Base-by-base conservation (phyloP, 1,284 basidiomycete species). In the Ceratobasidium sp. region DNA sequence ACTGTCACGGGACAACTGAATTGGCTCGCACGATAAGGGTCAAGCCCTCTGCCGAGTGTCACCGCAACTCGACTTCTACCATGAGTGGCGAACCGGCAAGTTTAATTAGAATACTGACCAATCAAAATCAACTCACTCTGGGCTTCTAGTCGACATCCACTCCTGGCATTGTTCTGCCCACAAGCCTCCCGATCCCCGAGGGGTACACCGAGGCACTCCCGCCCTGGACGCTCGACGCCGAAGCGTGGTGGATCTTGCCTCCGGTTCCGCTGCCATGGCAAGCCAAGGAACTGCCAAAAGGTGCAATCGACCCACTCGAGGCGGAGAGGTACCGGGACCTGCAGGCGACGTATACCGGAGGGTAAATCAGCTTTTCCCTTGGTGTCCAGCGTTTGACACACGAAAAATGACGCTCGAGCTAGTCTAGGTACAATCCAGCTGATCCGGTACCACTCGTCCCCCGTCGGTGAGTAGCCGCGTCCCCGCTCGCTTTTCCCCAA, bases 241-340 rank as follows among this genome's bases (percentile, higher is more conserved):
- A 69, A 58, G 66, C 66, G 29, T 69, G 66, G 66, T 69, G 66
- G 66, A 69, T 69, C 22, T 31, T 69, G 19, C 66, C 66, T 14
- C 37, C 66, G 27, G 41, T 69, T 19, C 66, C 66, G 34, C 22
- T 69, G 22, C 53, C 66, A 14, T 69, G 66, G 66, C 66, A 69
- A 39, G 34, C 51, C 37, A 69, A 69, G 24, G 39, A 43, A 22
- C 39, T 69, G 14, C 66, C 66, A 19, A 69, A 43, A 46, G 66
- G 66, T 19, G 66, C 66, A 1, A 22, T 69, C 1, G 66, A 69
- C 39, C 51, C 66, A 16, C n/a, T 56, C 37, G 66, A 69, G 29
- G 54, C 31, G 37, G 53, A 58, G 19, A 19, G 29, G 9, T 48
- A 56, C 11, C n/a, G 53, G 14, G 53, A 69, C 19, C 31, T 69